Conservation (phyloP, 192 early-diverging fungal species). For the Rhizophagus sp. region DNA sequence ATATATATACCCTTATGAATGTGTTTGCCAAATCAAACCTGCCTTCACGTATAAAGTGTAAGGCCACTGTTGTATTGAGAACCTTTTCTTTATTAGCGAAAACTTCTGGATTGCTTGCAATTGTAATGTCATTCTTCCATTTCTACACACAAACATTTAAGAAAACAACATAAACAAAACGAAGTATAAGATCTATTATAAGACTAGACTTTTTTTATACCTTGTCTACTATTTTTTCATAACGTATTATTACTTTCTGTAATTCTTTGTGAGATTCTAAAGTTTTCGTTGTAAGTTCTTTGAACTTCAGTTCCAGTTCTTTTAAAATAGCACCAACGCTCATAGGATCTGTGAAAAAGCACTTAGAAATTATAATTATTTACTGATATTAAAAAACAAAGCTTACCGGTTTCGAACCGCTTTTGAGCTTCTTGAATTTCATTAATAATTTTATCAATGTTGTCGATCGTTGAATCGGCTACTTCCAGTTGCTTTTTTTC, state of each 20-base stretch:
- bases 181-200: slow-evolving; percentile 8
- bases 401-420: background rate
- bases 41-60: slow-evolving; percentile 86
- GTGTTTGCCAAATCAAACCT: slow-evolving; percentile 76
- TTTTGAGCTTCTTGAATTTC: background rate
- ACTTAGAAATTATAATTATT: background rate
- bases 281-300: slow-evolving; percentile 30
- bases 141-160: slow-evolving; percentile 40
- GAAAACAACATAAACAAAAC: slow-evolving; percentile 10
- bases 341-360: background rate
- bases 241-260: slow-evolving; percentile 59
- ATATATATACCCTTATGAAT: slow-evolving; percentile 49
- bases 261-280: slow-evolving; percentile 66
- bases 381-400: background rate
- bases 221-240: slow-evolving; percentile 76
- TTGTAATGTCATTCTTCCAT: slow-evolving; percentile 68
- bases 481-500: background rate
- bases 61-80: slow-evolving; percentile 62
- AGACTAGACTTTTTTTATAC: slow-evolving; percentile 33
- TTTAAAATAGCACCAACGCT: background rate
- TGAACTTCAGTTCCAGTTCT: background rate
- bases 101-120: slow-evolving; percentile 66
- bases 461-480: background rate
- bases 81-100: slow-evolving; percentile 71
- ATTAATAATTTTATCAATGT: background rate